phyloP scores from a whole-genome alignment of 257 asterid species.

The Jacaranda mimosifolia region DNA sequence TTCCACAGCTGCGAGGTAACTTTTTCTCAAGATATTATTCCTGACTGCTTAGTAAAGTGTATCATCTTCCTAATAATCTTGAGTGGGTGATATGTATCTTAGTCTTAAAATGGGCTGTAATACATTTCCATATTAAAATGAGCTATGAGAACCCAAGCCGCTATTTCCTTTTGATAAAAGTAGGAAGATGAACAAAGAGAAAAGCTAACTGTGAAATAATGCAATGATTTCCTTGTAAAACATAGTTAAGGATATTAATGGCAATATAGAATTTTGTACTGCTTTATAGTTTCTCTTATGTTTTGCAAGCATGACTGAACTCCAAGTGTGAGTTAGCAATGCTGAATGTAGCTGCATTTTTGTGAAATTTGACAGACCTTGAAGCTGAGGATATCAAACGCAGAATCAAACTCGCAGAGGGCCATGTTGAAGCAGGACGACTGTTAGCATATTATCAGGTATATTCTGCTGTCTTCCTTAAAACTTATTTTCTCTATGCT shows the following conservation, averaged over 20 bases:
- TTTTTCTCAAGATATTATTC: slow-evolving; percentile 32
- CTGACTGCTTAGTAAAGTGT: slow-evolving; percentile 18
- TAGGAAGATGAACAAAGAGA: not conserved
- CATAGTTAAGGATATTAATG: not conserved
- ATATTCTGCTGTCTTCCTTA: slow-evolving; percentile 31
- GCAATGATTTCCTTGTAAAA: slow-evolving; percentile 6
- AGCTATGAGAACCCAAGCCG: slow-evolving; percentile 6
- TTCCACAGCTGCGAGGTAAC: slow-evolving; percentile 75
- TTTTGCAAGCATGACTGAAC: slow-evolving; percentile 18
- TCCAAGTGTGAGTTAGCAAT: slow-evolving; percentile 11
- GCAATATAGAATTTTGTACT: slow-evolving; percentile 5
- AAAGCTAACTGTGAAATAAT: slow-evolving; percentile 17
- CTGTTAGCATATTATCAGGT: slow-evolving; percentile 89
- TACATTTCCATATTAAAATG: slow-evolving; percentile 25
- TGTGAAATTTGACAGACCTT: slow-evolving; percentile 51
- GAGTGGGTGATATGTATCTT: slow-evolving; percentile 13
- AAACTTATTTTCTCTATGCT: slow-evolving; percentile 8
- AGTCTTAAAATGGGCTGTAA: not conserved
- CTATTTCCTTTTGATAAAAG: not conserved
- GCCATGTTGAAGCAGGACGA: slow-evolving; percentile 96
- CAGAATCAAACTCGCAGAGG: slow-evolving; percentile 81
- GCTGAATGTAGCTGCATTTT: slow-evolving; percentile 39
- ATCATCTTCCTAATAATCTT: slow-evolving; percentile 18
- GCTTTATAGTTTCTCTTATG: slow-evolving; percentile 20
- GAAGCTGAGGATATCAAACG: slow-evolving; percentile 63